Conservation (phyloP, 768 basidiomycete species). For the Thelephora ganbajun region DNA sequence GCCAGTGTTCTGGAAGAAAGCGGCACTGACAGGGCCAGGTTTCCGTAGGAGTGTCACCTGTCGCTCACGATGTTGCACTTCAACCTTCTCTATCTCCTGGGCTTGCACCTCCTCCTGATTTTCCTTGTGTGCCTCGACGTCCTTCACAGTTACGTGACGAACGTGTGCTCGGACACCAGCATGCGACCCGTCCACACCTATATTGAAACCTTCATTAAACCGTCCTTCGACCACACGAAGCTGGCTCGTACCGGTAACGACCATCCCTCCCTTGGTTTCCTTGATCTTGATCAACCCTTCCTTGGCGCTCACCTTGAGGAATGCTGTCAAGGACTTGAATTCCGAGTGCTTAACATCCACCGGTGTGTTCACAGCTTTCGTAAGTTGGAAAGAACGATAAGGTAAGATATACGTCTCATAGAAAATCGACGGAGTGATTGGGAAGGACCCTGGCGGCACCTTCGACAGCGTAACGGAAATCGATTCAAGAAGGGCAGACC, state of each 20-base stretch:
- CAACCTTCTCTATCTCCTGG: conserved; percentile 30
- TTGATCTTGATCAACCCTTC: conserved; percentile 61
- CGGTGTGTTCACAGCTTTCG: conserved; percentile 13
- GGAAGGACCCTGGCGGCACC: conserved; percentile 43
- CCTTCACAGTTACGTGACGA: conserved; percentile 45
- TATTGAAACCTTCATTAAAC: conserved; percentile 5
- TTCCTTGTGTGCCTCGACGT: conserved; percentile 48
- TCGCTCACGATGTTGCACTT: conserved; percentile 31
- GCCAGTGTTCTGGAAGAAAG: conserved; percentile 50
- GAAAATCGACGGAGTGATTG: conserved; percentile 62
- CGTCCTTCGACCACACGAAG: neutral
- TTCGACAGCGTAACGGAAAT: conserved; percentile 35
- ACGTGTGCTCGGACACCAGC: conserved; percentile 38
- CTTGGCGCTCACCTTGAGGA: conserved; percentile 77
- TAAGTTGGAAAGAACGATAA: conserved; percentile 56
- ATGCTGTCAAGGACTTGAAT: conserved; percentile 69
- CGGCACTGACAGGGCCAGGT: conserved; percentile 40
- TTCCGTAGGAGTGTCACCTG: conserved; percentile 64
- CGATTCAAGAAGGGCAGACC: conserved; percentile 49
- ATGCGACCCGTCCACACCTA: conserved; percentile 41
- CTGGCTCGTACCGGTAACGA: conserved; percentile 23
- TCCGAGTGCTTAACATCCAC: conserved; percentile 69
- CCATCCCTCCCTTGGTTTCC: conserved; percentile 30
- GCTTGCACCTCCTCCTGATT: conserved; percentile 44
- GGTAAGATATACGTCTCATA: conserved; percentile 72